These are phyloP conservation scores for Hibiscus syriacus DNA, from an alignment of 345 rosid species.

Conservation along the genomic window DNA sequence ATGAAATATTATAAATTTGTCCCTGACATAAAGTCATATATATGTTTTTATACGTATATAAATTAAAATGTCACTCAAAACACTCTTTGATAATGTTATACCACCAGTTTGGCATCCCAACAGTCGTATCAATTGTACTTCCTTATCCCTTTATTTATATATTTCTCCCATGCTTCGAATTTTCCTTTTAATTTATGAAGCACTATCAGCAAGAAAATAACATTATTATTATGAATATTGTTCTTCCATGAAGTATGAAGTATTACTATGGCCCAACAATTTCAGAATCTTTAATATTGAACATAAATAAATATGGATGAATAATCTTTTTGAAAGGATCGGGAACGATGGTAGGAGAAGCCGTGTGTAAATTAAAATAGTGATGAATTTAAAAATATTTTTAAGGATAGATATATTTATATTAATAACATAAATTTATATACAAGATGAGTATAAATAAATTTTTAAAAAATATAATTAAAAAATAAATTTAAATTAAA, in stretches of 20 bases:
- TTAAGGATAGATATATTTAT: no score
- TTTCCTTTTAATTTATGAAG: not conserved
- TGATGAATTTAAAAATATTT: not conserved
- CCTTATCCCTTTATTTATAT: not conserved
- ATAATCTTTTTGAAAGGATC: not conserved
- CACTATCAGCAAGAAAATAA: no score
- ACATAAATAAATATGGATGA: not conserved
- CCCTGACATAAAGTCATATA: no score
- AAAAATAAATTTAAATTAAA: no score
- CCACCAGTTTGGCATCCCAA: not conserved
- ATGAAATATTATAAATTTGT: no score
- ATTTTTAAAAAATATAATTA: no score
- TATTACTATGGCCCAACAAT: not conserved
- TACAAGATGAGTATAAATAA: no score
- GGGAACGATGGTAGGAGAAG: not conserved
- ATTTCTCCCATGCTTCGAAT: not conserved
- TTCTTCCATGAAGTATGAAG: conserved; percentile 2
- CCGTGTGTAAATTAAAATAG: not conserved
- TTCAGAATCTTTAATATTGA: not conserved
- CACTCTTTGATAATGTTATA: not conserved
- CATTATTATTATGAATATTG: not conserved
- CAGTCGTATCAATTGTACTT: not conserved
- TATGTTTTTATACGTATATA: no score
- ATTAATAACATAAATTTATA: no score
- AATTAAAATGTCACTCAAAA: no score